A percentile compares a stretch with the other conserved stretches of the same genome.
These are phyloP conservation scores for Ophiognomonia clavigignenti-juglandacearum DNA, from an alignment of 2,329 filamentous ascomycete species.

Conservation along the genomic window DNA sequence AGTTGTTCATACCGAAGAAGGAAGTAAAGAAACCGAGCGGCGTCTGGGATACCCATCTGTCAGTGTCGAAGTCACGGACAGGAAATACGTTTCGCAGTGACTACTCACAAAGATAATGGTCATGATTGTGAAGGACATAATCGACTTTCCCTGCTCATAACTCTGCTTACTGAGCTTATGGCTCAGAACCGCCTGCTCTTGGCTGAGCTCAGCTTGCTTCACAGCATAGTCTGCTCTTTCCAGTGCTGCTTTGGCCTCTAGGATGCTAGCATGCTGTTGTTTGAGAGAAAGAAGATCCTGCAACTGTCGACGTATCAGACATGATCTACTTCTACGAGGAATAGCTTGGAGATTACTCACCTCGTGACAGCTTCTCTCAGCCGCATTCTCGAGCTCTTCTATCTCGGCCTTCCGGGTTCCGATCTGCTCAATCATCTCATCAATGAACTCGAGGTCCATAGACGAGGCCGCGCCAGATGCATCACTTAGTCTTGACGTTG, in stretches of 20 bases:
- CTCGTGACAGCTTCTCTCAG: not conserved
- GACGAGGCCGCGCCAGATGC: not conserved
- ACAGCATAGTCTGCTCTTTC: too few relatives aligned
- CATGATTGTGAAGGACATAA: constrained; percentile 14
- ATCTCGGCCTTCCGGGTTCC: constrained; percentile 6
- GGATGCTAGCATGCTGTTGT: constrained; percentile 10
- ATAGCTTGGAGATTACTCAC: not conserved
- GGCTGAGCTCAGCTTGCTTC: too few relatives aligned
- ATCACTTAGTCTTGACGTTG: not conserved
- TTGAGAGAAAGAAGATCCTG: constrained; percentile 9
- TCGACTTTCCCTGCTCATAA: constrained; percentile 6
- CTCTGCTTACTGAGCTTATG: constrained; percentile 2
- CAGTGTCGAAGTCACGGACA: too few relatives aligned
- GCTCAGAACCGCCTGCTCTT: too few relatives aligned
- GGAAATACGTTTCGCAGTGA: too few relatives aligned
- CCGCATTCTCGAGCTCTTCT: not conserved
- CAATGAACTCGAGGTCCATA: not conserved
- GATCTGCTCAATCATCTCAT: constrained; percentile 5
- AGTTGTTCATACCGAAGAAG: constrained; percentile 14
- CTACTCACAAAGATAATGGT: constrained; percentile 25
- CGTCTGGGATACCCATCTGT: too few relatives aligned
- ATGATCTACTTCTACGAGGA: not conserved
- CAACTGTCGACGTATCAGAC: not conserved
- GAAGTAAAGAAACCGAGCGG: constrained; percentile 12
- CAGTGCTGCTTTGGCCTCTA: constrained; percentile 9